Evolutionary conservation across 345 rosid genomes (phyloP).

Genomic region (Gossypium turneri): DNA sequence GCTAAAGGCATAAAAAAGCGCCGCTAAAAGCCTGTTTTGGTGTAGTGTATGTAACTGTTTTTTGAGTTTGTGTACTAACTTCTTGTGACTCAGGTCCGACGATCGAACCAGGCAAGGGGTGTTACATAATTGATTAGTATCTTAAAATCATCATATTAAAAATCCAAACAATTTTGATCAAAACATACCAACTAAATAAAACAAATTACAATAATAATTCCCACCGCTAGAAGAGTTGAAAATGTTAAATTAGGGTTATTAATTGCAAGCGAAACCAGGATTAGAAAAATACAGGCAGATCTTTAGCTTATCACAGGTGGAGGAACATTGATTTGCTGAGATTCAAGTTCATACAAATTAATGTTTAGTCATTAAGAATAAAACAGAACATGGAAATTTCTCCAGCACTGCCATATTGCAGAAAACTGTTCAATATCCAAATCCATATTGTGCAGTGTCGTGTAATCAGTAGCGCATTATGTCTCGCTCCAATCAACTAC

Average conservation of each 20-base stretch:
- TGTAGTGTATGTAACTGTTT: no score
- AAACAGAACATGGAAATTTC: not conserved
- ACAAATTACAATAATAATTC: no score
- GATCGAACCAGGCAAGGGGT: fast-evolving
- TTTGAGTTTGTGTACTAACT: no score
- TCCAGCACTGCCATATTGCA: not conserved
- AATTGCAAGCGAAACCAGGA: not conserved
- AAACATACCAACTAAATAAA: no score
- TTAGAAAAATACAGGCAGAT: conserved; percentile 2
- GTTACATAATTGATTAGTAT: no score
- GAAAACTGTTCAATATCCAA: not conserved
- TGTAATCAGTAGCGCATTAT: not conserved
- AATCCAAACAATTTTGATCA: no score
- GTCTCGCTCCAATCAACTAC: not conserved
- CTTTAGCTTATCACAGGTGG: not conserved
- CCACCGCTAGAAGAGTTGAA: no score
- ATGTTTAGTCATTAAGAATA: not conserved
- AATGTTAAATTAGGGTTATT: no score
- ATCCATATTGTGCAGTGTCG: not conserved
- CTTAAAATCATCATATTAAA: no score
- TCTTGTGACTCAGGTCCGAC: no score
- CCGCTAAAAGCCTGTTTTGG: no score
- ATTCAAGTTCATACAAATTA: not conserved
- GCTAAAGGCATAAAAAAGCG: no score
- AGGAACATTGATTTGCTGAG: not conserved